Evolutionary conservation across 148 eudicot genomes (phyloP).

Genomic region (Rhododendron mucronatum): DNA sequence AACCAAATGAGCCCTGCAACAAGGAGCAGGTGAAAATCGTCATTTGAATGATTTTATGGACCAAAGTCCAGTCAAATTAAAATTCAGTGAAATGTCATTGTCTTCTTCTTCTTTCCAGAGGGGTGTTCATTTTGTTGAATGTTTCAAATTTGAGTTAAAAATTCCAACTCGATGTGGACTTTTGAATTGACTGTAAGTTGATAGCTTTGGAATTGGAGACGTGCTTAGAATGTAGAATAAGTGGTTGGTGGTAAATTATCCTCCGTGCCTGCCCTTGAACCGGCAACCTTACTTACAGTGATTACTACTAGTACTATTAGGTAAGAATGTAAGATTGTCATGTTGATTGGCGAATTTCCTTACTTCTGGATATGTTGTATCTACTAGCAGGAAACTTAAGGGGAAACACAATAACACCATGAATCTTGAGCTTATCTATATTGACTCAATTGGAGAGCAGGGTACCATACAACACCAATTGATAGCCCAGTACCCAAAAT

Average conservation of each 20-base stretch:
- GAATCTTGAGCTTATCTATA: not conserved
- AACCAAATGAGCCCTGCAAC: not conserved
- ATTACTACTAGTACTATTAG: not conserved
- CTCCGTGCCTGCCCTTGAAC: not conserved
- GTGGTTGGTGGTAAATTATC: not conserved
- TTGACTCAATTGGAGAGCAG: not conserved
- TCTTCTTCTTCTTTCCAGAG: not conserved
- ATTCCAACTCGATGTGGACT: not conserved
- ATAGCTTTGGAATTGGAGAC: not conserved
- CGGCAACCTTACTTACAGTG: not conserved
- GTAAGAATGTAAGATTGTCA: not conserved
- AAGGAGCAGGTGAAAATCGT: not conserved
- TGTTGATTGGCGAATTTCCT: not conserved
- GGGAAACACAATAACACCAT: not conserved
- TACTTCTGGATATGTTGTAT: not conserved
- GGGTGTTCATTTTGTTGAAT: not conserved
- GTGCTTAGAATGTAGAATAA: not conserved
- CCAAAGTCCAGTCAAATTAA: not conserved
- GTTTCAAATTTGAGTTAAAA: not conserved
- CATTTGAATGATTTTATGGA: not conserved
- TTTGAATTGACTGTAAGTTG: not conserved
- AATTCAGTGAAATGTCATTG: not conserved
- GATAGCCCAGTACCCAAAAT: not conserved
- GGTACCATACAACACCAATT: not conserved
- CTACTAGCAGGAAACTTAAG: not conserved